Evolutionary conservation across 352 stramenopile genomes (phyloP).

Genomic region (Pythium graminicola): DNA sequence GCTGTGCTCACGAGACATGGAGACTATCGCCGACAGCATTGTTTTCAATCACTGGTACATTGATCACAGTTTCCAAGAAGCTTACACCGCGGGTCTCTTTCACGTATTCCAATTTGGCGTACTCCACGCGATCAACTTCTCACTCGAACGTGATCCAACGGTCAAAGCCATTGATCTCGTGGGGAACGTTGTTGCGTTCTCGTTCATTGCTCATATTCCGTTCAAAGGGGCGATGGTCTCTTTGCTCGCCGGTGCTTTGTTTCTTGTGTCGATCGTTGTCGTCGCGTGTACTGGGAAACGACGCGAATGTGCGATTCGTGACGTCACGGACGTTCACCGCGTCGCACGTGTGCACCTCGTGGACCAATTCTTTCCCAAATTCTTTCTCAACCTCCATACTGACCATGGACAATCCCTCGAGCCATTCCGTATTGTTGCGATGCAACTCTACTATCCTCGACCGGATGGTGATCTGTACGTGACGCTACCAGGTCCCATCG

Average conservation of each 20-base stretch:
- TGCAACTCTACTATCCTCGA: conserved; percentile 11
- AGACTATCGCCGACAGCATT: conserved; percentile 13
- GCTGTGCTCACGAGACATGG: conserved; percentile 14
- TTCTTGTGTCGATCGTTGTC: conserved; percentile 8
- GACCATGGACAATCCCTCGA: conserved; percentile 9
- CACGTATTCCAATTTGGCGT: conserved; percentile 22
- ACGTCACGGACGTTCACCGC: conserved; percentile 20
- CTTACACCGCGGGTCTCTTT: conserved; percentile 19
- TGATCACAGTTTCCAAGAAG: conserved; percentile 18
- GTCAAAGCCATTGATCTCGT: conserved; percentile 9
- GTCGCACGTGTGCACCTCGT: conserved; percentile 20
- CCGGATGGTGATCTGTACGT: conserved; percentile 14
- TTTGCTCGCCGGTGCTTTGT: not conserved
- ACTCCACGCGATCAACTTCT: conserved; percentile 4
- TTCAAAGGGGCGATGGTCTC: not conserved
- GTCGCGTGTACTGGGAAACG: conserved; percentile 7
- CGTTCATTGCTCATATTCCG: conserved; percentile 12
- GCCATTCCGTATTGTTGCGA: conserved; percentile 20
- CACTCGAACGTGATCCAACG: too few relatives aligned
- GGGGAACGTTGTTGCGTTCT: conserved; percentile 2
- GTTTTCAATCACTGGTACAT: conserved; percentile 18
- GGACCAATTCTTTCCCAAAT: conserved; percentile 24
- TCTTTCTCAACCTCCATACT: conserved; percentile 17
- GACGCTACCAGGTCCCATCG: conserved; percentile 8
- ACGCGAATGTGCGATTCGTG: conserved; percentile 13